Evolutionary conservation across 2,329 filamentous ascomycete genomes (phyloP).

Genomic region (Alternaria sp.): DNA sequence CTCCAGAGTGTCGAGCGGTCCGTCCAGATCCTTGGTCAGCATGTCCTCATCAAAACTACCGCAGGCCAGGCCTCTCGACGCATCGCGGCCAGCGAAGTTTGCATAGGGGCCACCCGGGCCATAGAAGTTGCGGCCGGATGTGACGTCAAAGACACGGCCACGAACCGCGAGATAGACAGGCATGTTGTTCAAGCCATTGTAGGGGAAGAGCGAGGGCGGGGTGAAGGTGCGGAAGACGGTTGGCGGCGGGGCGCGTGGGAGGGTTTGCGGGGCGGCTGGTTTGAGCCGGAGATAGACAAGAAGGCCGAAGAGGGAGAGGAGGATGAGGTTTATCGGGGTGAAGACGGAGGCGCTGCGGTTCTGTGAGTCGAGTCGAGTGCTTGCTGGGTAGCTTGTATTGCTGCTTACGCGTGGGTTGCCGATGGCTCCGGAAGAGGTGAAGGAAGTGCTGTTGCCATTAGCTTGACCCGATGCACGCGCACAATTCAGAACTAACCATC

Average conservation of each 20-base stretch:
- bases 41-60: slow-evolving; percentile 95
- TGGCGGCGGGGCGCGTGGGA: slow-evolving; percentile 69
- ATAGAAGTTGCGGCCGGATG: slow-evolving; percentile 89
- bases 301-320: slow-evolving; percentile 66
- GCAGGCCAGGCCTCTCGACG: slow-evolving; percentile 84
- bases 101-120: slow-evolving; percentile 93
- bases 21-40: slow-evolving; percentile 90
- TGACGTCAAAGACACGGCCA: slow-evolving; percentile 90
- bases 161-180: slow-evolving; percentile 93
- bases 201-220: slow-evolving; percentile 81
- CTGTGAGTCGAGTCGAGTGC: slow-evolving; percentile 25
- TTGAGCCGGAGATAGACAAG: slow-evolving; percentile 68
- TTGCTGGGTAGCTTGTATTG: not conserved
- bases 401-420: slow-evolving; percentile 55
- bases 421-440: slow-evolving; percentile 67
- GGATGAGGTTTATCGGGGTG: slow-evolving; percentile 69
- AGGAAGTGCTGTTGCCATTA: slow-evolving; percentile 58
- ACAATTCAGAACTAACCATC: slow-evolving; percentile 25
- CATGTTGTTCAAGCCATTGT: slow-evolving; percentile 76
- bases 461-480: not conserved
- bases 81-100: slow-evolving; percentile 95
- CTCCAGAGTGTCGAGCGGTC: slow-evolving; percentile 78
- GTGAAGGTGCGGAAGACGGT: slow-evolving; percentile 89
- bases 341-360: slow-evolving; percentile 60
- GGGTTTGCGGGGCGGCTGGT: slow-evolving; percentile 59